phyloP scores from a whole-genome alignment of 2,329 filamentous ascomycete species.

The Lomentospora prolificans region DNA sequence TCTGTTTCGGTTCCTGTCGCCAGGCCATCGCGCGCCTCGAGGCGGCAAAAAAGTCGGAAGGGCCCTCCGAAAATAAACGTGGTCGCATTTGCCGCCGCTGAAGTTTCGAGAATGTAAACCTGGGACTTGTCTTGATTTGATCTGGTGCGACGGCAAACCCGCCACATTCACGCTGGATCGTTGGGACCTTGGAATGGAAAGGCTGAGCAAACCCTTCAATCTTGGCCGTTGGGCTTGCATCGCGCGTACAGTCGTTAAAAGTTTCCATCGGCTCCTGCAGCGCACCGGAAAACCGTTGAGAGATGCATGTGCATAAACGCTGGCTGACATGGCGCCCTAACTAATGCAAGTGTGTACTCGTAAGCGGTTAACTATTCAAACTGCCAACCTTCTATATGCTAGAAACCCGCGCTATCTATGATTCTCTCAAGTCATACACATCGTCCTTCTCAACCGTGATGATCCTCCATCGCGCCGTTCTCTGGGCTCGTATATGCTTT shows the following conservation, averaged over 20 bases:
- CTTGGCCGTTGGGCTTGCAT: neutral
- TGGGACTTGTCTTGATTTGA: neutral
- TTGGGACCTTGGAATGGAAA: no score
- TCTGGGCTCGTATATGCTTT: conserved; percentile 33
- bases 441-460: conserved; percentile 37
- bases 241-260: no score
- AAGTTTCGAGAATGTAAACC: neutral
- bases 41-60: no score
- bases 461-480: conserved; percentile 37
- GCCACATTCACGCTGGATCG: no score
- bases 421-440: neutral
- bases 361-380: no score
- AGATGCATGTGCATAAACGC: no score
- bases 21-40: neutral
- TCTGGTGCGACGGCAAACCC: no score
- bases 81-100: neutral
- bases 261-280: no score
- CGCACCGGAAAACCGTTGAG: no score
- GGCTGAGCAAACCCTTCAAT: neutral
- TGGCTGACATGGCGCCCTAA: no score
- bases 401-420: neutral
- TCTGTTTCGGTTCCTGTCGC: neutral
- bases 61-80: neutral
- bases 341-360: no score
- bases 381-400: no score